A percentile compares a stretch with the other conserved stretches of the same genome.
Evolutionary conservation across 176 grass and related monocot genomes (phyloP).

Genomic region (Zoysia japonica): DNA sequence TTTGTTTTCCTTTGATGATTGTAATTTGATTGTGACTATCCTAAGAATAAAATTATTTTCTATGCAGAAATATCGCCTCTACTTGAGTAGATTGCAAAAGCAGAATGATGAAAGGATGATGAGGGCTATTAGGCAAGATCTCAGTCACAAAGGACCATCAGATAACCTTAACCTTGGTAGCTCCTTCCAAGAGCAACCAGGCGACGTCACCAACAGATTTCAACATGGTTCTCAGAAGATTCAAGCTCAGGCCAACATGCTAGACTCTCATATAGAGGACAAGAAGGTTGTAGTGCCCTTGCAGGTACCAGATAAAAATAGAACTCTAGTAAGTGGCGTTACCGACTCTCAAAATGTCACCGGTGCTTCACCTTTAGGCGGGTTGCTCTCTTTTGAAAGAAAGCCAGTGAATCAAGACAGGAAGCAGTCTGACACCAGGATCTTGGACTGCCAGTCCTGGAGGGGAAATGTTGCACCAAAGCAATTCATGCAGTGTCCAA

Average conservation of each 20-base stretch:
- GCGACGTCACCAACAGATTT: slow-evolving; percentile 37
- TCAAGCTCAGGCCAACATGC: slow-evolving; percentile 47
- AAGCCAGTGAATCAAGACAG: slow-evolving; percentile 50
- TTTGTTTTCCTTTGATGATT: slow-evolving; percentile 14
- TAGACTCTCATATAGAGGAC: slow-evolving; percentile 53
- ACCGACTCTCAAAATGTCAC: slow-evolving; percentile 41
- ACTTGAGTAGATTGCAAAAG: slow-evolving; percentile 93
- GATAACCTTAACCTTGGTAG: slow-evolving; percentile 54
- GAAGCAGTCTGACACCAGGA: slow-evolving; percentile 58
- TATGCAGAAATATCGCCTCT: slow-evolving; percentile 98
- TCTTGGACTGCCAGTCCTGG: slow-evolving; percentile 55
- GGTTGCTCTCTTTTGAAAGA: slow-evolving; percentile 67
- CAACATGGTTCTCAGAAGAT: slow-evolving; percentile 43
- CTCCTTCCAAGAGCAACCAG: slow-evolving; percentile 56
- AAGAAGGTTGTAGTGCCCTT: slow-evolving; percentile 37
- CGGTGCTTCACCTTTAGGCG: slow-evolving; percentile 48
- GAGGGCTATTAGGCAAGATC: slow-evolving; percentile 55
- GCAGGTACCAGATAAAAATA: slow-evolving; percentile 37
- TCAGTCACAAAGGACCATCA: slow-evolving; percentile 50
- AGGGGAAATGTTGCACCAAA: slow-evolving; percentile 48
- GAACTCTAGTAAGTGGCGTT: slow-evolving; percentile 38
- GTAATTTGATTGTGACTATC: not conserved
- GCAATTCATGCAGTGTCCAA: slow-evolving; percentile 87
- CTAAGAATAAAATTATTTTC: slow-evolving; percentile 32
- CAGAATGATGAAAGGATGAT: slow-evolving; percentile 75